Conservation (phyloP, 495 filamentous ascomycete species). For the Hypoxylon rickii region DNA sequence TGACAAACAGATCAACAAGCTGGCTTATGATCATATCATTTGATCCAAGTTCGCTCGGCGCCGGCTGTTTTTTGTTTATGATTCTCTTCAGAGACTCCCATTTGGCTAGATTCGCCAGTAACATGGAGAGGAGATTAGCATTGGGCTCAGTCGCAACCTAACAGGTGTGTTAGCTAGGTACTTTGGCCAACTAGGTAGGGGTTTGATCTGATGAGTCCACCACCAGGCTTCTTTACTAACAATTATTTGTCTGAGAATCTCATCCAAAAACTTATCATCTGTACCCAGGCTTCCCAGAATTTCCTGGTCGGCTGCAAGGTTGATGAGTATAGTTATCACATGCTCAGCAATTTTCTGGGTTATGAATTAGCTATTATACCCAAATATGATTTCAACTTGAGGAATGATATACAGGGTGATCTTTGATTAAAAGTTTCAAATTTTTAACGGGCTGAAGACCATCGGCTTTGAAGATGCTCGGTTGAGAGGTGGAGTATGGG, state of each 20-base stretch:
- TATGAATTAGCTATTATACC: constrained; percentile 5
- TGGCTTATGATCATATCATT: constrained; percentile 81
- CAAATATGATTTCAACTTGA: not conserved
- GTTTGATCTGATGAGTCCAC: not conserved
- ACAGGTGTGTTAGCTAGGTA: constrained; percentile 15
- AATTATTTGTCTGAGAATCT: constrained; percentile 69
- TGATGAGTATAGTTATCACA: constrained; percentile 91
- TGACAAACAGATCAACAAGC: constrained; percentile 92
- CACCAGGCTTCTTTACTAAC: constrained; percentile 59
- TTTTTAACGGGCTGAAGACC: constrained; percentile 81
- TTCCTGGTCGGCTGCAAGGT: constrained; percentile 78
- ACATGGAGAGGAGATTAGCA: constrained; percentile 85
- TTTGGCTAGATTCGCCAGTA: constrained; percentile 90
- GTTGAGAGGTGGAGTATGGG: constrained; percentile 77
- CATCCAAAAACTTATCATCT: constrained; percentile 82
- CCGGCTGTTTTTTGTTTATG: constrained; percentile 62
- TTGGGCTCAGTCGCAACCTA: constrained; percentile 64
- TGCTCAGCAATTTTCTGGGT: constrained; percentile 83
- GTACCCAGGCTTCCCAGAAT: constrained; percentile 71
- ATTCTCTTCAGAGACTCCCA: constrained; percentile 71
- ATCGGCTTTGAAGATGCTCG: constrained; percentile 79
- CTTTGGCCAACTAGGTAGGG: not conserved
- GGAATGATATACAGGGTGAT: constrained; percentile 66
- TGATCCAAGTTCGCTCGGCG: constrained; percentile 65
- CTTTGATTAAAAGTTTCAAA: constrained; percentile 83